Evolutionary conservation across 164 flowering plant genomes (phyloP), one percentile per base, ranked within the genome.

Genomic region (Vitis riparia): DNA sequence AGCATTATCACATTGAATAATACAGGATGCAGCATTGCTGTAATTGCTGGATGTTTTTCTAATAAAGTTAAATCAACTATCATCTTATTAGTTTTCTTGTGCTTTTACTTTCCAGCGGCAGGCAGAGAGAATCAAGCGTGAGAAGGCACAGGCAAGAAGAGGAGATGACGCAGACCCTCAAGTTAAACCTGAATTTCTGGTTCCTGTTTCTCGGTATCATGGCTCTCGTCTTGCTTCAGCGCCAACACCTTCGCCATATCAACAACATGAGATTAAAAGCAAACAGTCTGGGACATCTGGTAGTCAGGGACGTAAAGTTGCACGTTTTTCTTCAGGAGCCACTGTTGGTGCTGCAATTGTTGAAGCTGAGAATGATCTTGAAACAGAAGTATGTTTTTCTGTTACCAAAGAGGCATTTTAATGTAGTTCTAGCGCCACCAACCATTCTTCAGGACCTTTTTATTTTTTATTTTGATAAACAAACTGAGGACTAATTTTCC

Each of bases 301-400:
- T 77, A 75, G 71, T 65, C 71, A 70, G 44, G 75, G 72, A 65
- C 76, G 49, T 52, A 95, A 95, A 78, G 86, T 77, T 73, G 76
- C 89, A 7, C 83, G 91, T 15, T 53, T 71, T 66, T 82, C 91
- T 77, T 76, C 89, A 19, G 90, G 86, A 66, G 84, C 95, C 50
- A 81, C 87, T 67, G 66, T 95, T 49, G 95, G 90, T 81, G 99
- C 98, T 77, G 98, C 99, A 47, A 87, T 95, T 87, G 99, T 95
- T 78, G 97, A 91, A 78, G 99, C 91, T 63, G 99, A 95, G 77
- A 79, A 83, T 55, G 67, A 68, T 79, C 92, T 93, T 72, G 97
- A 91, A 78, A 63, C 55, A 50, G 94, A 90, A 16, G 98, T 91
- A 88, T 76, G 89, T 84, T 72, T 73, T 69, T 68, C 62, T 75